phyloP scores from a whole-genome alignment of 331 rosid genomes.

The Quercus lobata region DNA sequence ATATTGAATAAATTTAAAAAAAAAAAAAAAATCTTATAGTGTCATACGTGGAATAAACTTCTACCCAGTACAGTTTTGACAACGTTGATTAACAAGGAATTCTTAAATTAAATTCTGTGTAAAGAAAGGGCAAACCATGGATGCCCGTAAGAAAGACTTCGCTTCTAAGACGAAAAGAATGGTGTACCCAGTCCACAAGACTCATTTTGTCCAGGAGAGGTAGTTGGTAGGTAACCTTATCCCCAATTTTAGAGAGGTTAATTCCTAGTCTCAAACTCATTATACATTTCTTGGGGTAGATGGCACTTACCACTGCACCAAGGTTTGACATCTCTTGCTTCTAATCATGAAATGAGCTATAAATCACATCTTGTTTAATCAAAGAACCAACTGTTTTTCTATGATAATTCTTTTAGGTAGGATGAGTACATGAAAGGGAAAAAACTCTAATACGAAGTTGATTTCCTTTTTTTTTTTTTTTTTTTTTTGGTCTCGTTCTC shows the following conservation, averaged over 20 bases:
- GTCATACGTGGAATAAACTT: not conserved
- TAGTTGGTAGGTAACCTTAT: no score
- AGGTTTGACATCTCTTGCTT: not conserved
- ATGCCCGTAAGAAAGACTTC: no score
- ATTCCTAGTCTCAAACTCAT: no score
- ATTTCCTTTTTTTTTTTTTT: no score
- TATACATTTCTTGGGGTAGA: no score
- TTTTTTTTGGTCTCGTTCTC: no score
- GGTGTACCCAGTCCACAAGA: no score
- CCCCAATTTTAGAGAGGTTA: no score
- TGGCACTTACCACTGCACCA: no score
- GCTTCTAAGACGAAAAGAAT: no score
- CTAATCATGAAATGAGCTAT: not conserved
- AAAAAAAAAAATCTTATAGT: not conserved
- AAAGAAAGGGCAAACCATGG: no score
- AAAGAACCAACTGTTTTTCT: not conserved
- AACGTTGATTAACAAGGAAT: not conserved
- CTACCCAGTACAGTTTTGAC: not conserved
- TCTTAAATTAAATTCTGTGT: not conserved
- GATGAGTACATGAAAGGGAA: not conserved
- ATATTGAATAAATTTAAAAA: not conserved
- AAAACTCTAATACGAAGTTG: not conserved
- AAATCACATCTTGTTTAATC: not conserved
- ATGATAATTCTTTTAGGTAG: not conserved
- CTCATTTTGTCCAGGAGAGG: no score